Evolutionary conservation across 257 asterid genomes (phyloP), one percentile per base, ranked within the genome.

Genomic region (Nicotiana benthamiana): DNA sequence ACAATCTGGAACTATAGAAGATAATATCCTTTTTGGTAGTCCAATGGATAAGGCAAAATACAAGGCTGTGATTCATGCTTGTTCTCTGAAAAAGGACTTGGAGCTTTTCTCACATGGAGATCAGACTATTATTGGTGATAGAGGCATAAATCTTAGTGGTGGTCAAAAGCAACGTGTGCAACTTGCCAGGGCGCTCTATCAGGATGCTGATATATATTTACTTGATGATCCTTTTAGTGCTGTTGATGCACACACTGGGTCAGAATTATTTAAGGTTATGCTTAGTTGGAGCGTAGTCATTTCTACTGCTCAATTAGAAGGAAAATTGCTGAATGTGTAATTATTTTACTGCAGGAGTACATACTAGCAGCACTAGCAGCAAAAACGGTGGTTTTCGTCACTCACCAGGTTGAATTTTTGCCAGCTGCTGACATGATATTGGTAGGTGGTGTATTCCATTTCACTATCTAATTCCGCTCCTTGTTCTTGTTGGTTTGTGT

Each of bases 181-280:
- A 82, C 98, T 95, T 81, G 99, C 99, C 77, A 88, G 99, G 84
- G 99, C 99, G 62, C 88, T 95, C 60, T 95, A 95, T 86, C 99
- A 95, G 86, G 97, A 95, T 75, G 99, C 99, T 62, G 99, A 95
- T 48, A 89, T 93, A 64, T 95, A 93, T 91, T 89, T 95, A 81
- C 94, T 95, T 12, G 99, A 95, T 75, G 99, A 95, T 90, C 99
- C 99, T 48, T 95, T 95, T 80, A 95, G 99, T 85, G 99, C 99
- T 30, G 97, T 95, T 80, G 99, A 95, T 90, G 99, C 99, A 17
- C 99, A 95, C 86, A 95, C 99, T 16, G 94, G 99, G 62, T 91
- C 99, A 11, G 99, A 95, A 68, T 88, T 95, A 77, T 95, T 95
- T 81, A 93, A 93, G 97, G 97, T 93, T 77, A 54, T 32, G 60